These are phyloP conservation scores for Conoideocrella luteorostrata DNA, from an alignment of 2,329 filamentous ascomycete species.

Conservation along the genomic window DNA sequence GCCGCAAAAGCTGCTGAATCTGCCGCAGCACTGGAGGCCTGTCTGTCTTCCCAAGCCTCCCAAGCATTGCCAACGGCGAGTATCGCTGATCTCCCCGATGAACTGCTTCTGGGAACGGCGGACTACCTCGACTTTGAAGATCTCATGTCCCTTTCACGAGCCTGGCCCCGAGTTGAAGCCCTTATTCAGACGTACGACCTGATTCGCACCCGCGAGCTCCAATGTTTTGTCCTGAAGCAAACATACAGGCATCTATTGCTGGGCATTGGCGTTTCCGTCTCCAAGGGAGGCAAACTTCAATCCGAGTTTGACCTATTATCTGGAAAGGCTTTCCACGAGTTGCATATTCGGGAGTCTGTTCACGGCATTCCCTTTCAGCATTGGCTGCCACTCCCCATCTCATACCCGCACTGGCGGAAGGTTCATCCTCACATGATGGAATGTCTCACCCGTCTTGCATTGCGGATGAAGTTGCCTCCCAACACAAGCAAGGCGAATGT, in stretches of 20 bases:
- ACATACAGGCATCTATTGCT: constrained; percentile 31
- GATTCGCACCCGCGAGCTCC: constrained; percentile 36
- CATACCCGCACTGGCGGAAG: constrained; percentile 35
- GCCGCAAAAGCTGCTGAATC: too few relatives aligned
- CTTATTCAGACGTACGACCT: constrained; percentile 29
- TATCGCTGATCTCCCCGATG: constrained; percentile 30
- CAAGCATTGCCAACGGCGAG: not conserved
- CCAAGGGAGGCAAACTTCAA: constrained; percentile 22
- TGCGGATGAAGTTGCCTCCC: not conserved
- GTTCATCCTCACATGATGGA: constrained; percentile 22
- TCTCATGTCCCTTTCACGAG: constrained; percentile 28
- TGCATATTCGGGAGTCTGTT: constrained; percentile 32
- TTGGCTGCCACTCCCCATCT: constrained; percentile 43
- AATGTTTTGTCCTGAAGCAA: constrained; percentile 40
- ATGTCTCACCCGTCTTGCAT: not conserved
- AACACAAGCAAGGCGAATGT: constrained; percentile 26
- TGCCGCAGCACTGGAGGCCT: not conserved
- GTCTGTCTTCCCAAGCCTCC: not conserved
- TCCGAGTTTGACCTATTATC: constrained; percentile 46
- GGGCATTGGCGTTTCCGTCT: constrained; percentile 33
- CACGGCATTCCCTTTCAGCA: constrained; percentile 33
- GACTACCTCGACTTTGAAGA: constrained; percentile 28
- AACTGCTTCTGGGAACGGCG: constrained; percentile 31
- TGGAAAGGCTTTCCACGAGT: constrained; percentile 28
- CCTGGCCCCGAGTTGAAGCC: constrained; percentile 27